Evolutionary conservation across 2,329 filamentous ascomycete species (phyloP), one percentile per base, ranked within the genome.

Genomic region (Laburnicola sp.): DNA sequence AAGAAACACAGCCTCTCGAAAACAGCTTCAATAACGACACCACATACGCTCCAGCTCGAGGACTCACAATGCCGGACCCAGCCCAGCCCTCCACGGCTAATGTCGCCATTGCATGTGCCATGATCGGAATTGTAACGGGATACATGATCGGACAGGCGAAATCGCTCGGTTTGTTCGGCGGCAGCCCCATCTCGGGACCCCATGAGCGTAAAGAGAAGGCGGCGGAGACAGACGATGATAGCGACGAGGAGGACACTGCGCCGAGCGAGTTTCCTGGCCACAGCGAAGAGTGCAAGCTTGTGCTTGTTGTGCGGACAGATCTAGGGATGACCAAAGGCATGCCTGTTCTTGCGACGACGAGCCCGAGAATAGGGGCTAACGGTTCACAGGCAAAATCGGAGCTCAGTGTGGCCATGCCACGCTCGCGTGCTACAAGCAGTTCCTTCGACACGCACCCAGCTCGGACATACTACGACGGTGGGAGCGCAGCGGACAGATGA

Each of bases 361-460:
- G 3, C 32, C 40, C 25, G 3, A 35, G 8, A 3, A 36, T 6
- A 47, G 16, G 16, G 30, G 25, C 48, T 57, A 35, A 58, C 48
- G 42, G 16, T 27, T 21, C 22, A 39, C 58, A 96, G 93, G 93
- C 66, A 99, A 99, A 81, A 97, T 97, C 66, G 94, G 91, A 50
- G 94, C 94, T 6, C 94, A 97, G 76, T 93, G 89, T 76, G 89
- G 87, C 43, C 94, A 97, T 75, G 94, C 94, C n/a, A 96, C 93
- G 2, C 86, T 99, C 50, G 92, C 93, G 48, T 97, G 93, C 82
- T 99, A 96, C 85, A 97, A 97, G 78, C 78, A 86, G 52, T 85
- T 95, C 58, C 75, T 84, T 35, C 73, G 77, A 32, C 79, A 80
- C 23, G 65, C 76, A 38, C 73, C 82, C 10, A 78, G 81, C 40